phyloP scores from a whole-genome alignment of 129 eudicot genomes.

The Logfia minima region DNA sequence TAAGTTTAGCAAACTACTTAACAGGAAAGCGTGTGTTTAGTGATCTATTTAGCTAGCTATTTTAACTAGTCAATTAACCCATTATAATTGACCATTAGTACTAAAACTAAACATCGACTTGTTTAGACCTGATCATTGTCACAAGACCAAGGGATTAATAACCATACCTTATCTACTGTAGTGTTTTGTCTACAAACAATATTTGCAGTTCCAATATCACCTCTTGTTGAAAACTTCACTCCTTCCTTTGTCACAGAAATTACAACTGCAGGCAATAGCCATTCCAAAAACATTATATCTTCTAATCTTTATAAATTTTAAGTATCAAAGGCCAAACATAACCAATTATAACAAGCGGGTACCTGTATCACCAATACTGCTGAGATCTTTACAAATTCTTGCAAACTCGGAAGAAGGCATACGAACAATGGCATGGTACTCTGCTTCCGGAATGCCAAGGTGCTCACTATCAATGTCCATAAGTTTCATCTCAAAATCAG shows the following conservation, averaged over 20 bases:
- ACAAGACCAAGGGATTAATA: background rate
- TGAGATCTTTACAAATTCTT: conserved; percentile 92
- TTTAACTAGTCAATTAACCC: no score
- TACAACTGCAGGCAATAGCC: conserved; percentile 59
- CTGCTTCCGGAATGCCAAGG: conserved; percentile 91
- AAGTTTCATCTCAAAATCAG: conserved; percentile 94
- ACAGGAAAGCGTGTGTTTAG: no score
- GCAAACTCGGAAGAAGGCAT: conserved; percentile 93
- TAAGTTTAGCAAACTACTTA: no score
- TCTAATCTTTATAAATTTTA: background rate
- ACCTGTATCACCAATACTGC: conserved; percentile 99
- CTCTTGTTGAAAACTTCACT: conserved; percentile 85
- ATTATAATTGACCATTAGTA: background rate
- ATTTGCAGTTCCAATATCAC: conserved; percentile 94
- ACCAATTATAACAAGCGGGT: background rate
- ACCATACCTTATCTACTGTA: conserved; percentile 81
- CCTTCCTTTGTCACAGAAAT: conserved; percentile 96
- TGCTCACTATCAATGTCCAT: conserved; percentile 99
- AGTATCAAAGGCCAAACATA: background rate
- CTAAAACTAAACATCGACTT: background rate
- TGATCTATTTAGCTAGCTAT: no score
- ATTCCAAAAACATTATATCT: background rate
- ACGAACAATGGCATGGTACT: conserved; percentile 84
- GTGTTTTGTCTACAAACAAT: conserved; percentile 84
- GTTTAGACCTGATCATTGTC: no score